These are phyloP conservation scores for Wickerhamiella spandovensis DNA, from an alignment of 805 yeast species.

Conservation along the genomic window DNA sequence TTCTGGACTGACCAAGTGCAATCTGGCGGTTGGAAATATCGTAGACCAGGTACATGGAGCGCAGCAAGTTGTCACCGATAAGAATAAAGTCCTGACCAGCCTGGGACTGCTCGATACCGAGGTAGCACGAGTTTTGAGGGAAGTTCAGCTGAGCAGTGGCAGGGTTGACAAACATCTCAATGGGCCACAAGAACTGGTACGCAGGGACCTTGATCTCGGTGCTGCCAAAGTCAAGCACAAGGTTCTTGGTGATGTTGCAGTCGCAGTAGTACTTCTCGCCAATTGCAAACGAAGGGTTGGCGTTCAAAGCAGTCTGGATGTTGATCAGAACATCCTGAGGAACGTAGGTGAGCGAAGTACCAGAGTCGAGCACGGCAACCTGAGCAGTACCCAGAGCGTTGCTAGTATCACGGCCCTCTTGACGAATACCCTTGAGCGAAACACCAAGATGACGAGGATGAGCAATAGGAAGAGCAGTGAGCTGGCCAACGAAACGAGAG, in stretches of 20 bases:
- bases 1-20: slow-evolving; percentile 37
- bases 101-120: slow-evolving; percentile 24
- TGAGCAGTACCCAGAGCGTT: slow-evolving; percentile 17
- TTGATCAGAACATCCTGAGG: slow-evolving; percentile 26
- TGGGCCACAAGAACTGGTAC: slow-evolving; percentile 26
- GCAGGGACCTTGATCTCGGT: slow-evolving; percentile 20
- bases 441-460: slow-evolving; percentile 27
- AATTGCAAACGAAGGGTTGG: slow-evolving; percentile 26
- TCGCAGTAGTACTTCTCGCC: slow-evolving; percentile 26
- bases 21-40: slow-evolving; percentile 44
- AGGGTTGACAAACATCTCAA: slow-evolving; percentile 21
- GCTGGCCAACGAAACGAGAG: slow-evolving; percentile 33
- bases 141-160: slow-evolving; percentile 20
- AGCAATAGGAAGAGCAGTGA: slow-evolving; percentile 26
- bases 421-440: slow-evolving; percentile 17
- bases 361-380: slow-evolving; percentile 39
- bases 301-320: slow-evolving; percentile 27
- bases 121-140: slow-evolving; percentile 26
- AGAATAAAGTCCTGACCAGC: slow-evolving; percentile 25
- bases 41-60: slow-evolving; percentile 48
- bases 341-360: slow-evolving; percentile 40
- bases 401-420: slow-evolving; percentile 18
- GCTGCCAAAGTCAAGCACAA: slow-evolving; percentile 22
- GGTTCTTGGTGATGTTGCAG: slow-evolving; percentile 23
- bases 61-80: slow-evolving; percentile 51